A percentile compares a stretch with the other conserved stretches of the same genome.
Conservation (phyloP, 31 red algal species). For the Porphyra umbilicalis region DNA sequence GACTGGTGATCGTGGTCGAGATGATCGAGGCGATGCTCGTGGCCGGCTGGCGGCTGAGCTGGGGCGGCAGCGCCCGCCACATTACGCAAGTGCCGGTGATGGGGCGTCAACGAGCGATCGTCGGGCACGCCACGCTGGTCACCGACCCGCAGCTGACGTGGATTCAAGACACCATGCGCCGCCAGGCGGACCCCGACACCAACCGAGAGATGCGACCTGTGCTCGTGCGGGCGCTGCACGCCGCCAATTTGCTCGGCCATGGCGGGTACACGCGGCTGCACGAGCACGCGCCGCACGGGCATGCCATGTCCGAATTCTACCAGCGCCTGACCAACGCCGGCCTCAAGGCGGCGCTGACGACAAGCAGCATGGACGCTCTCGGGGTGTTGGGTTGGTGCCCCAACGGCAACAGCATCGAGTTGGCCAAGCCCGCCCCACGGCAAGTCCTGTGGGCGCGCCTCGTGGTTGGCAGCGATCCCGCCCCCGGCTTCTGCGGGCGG, state of each 20-base stretch:
- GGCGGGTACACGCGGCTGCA: background rate
- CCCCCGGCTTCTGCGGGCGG: background rate
- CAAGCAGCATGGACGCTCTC: background rate
- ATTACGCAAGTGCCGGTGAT: background rate
- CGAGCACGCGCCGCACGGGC: background rate
- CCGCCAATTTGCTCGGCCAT: background rate
- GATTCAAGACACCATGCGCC: background rate
- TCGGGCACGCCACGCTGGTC: background rate
- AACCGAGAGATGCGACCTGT: background rate
- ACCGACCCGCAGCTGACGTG: background rate
- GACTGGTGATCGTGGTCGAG: background rate
- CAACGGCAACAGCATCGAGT: background rate
- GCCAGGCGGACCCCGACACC: background rate
- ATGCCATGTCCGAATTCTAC: background rate
- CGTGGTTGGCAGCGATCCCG: background rate
- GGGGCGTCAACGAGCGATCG: background rate
- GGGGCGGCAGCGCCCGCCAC: too few relatives aligned
- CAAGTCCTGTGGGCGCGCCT: slow-evolving; percentile 2
- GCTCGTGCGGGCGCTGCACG: background rate
- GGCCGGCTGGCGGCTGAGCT: background rate
- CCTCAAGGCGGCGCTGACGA: too few relatives aligned
- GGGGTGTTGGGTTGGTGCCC: background rate
- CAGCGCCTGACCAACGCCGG: background rate
- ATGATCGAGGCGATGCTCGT: background rate
- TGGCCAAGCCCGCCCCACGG: background rate